These are phyloP conservation scores for Elongisporangium prolatum DNA, from an alignment of 352 stramenopile species.

Conservation along the genomic window DNA sequence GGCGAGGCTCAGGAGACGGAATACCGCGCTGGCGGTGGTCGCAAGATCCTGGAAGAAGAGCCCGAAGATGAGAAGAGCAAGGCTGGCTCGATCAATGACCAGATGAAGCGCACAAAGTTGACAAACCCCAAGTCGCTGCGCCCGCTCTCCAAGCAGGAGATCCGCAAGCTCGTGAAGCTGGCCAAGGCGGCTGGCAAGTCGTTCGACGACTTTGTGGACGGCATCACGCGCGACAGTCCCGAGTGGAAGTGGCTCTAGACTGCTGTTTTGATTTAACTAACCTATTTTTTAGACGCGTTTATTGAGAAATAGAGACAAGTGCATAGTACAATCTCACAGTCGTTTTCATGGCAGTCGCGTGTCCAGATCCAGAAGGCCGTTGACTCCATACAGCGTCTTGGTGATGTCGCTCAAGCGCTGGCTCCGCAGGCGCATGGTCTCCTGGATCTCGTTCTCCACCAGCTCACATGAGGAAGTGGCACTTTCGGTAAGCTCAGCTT, in stretches of 20 bases:
- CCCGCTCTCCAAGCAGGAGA: constrained; percentile 64
- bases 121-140: constrained; percentile 73
- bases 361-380: background rate
- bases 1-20: constrained; percentile 70
- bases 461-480: background rate
- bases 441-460: background rate
- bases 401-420: background rate
- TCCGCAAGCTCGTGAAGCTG: constrained; percentile 58
- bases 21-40: constrained; percentile 55
- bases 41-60: constrained; percentile 64
- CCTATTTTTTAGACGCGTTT: constrained; percentile 2
- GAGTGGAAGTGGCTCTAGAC: constrained; percentile 73
- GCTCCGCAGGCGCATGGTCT: background rate
- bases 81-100: constrained; percentile 38
- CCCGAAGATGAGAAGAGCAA: constrained; percentile 36
- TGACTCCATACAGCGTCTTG: background rate
- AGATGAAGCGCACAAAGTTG: constrained; percentile 61
- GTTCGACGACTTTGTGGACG: constrained; percentile 58
- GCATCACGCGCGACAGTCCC: constrained; percentile 49
- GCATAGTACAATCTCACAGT: background rate
- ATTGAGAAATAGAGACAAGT: constrained; percentile 2
- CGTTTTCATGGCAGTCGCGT: no score
- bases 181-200: constrained; percentile 53
- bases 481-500: background rate
- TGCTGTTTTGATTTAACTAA: constrained; percentile 2